phyloP scores from a whole-genome alignment of 768 basidiomycete genomes.

The Clitopilus passeckerianus region DNA sequence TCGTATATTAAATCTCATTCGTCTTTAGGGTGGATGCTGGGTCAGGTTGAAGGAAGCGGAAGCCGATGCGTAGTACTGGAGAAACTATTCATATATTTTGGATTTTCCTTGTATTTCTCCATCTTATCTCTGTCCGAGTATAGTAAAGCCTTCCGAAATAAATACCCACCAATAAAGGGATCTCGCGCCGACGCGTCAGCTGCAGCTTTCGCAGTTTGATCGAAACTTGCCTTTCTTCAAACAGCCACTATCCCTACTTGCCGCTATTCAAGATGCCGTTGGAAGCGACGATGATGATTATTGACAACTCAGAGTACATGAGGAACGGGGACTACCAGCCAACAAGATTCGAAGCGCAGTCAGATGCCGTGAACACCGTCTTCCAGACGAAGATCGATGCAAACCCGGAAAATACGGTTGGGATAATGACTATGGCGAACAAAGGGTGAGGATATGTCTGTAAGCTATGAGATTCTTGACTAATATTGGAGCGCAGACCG shows the following conservation, averaged over 20 bases:
- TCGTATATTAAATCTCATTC: background rate
- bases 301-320: constrained; percentile 98
- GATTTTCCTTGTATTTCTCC: background rate
- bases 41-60: constrained; percentile 18
- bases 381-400: constrained; percentile 92
- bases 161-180: constrained; percentile 1
- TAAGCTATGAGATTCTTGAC: background rate
- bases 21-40: constrained; percentile 24
- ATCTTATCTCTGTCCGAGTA: background rate
- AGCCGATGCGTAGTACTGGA: no score
- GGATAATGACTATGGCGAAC: constrained; percentile 97
- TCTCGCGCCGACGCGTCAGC: constrained; percentile 29
- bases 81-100: no score
- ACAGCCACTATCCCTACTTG: constrained; percentile 5
- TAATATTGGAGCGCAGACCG: constrained; percentile 47
- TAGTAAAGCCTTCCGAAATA: background rate
- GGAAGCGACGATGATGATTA: constrained; percentile 96
- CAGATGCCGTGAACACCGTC: constrained; percentile 85
- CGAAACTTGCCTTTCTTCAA: constrained; percentile 1
- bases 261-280: constrained; percentile 68
- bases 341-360: constrained; percentile 84
- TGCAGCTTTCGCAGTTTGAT: constrained; percentile 1
- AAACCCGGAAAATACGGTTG: constrained; percentile 97
- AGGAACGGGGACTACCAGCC: constrained; percentile 90
- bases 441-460: constrained; percentile 62